Base-by-base conservation (phyloP, 129 eudicot species). In the Silybum marianum region DNA sequence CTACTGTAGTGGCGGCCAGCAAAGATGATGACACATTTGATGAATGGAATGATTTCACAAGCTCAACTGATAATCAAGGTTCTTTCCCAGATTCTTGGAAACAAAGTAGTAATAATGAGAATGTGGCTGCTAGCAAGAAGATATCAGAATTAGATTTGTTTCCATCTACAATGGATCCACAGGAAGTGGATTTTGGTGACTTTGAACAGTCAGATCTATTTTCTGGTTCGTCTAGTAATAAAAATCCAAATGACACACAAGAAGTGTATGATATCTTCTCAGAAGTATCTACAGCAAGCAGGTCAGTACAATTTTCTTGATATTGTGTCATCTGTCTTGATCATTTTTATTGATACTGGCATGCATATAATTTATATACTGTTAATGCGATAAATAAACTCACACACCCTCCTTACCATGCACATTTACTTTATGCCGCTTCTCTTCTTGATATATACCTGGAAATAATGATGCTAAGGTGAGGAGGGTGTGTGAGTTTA, bases 41-140 rank as follows among this genome's bases (percentile, higher is more conserved):
- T 81, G 86, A 76, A 3, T 89, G 92, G 92, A 69, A 85, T 76
- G 90, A 89, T 66, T 89, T 89, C 69, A 78, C 92, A 71, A 84
- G 88, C 84, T 89, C 90, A 66, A 73, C 84, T 39, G 76, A 34
- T 63, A 76, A 67, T 71, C 84, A 87, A 25, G 80, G 38, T 85
- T 48, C 86, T 66, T 70, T 78, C n/a, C 60, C 36, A 68, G 87
- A 71, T 71, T 68, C 77, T 11, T 70, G 51, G 84, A 68, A 66
- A 77, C 77, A 76, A 76, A 82, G 25, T 70, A 63, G 81, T 54
- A 63, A 16, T 51, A 63, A 16, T 28, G 79, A 75, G 76, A 68
- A 69, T 63, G 76, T 60, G n/a, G 78, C 58, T 75, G 60, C 85
- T 74, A 71, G 75, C 11, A 71, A 83, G 16, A 80, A 83, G 66